Conservation (phyloP, 345 rosid genomes). For the Lepidium didymum region DNA sequence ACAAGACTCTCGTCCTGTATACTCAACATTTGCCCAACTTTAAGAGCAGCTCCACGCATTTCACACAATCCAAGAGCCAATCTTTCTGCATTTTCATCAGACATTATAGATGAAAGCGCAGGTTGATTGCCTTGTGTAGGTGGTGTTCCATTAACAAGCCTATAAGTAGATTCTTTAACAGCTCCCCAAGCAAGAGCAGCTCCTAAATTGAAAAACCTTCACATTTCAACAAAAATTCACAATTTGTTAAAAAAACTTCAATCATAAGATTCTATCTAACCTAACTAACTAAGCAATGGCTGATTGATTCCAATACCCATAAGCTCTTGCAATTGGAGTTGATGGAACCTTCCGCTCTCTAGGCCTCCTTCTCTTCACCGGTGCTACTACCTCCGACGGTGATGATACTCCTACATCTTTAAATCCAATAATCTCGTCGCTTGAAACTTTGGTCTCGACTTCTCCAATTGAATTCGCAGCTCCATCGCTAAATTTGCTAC, state of each 20-base stretch:
- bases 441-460: constrained; percentile 16
- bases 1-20: constrained; percentile 96
- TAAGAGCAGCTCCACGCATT: constrained; percentile 99
- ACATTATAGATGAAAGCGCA: constrained; percentile 62
- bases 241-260: background rate
- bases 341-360: constrained; percentile 92
- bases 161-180: constrained; percentile 77
- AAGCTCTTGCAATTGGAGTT: constrained; percentile 79
- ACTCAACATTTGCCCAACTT: constrained; percentile 94
- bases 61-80: constrained; percentile 84
- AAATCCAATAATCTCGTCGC: background rate
- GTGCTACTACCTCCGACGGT: constrained; percentile 13
- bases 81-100: constrained; percentile 88
- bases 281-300: background rate
- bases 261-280: background rate
- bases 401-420: constrained; percentile 13
- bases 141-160: constrained; percentile 69
- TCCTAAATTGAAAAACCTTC: constrained; percentile 98
- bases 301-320: constrained; percentile 46
- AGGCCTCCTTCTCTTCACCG: constrained; percentile 58
- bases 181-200: constrained; percentile 99
- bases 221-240: constrained; percentile 26
- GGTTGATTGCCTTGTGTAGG: constrained; percentile 47
- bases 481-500: background rate
- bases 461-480: constrained; percentile 16